A percentile compares a stretch with the other conserved stretches of the same genome.
Conservation (phyloP, 2,329 filamentous ascomycete species). For the Alternaria triticimaculans region DNA sequence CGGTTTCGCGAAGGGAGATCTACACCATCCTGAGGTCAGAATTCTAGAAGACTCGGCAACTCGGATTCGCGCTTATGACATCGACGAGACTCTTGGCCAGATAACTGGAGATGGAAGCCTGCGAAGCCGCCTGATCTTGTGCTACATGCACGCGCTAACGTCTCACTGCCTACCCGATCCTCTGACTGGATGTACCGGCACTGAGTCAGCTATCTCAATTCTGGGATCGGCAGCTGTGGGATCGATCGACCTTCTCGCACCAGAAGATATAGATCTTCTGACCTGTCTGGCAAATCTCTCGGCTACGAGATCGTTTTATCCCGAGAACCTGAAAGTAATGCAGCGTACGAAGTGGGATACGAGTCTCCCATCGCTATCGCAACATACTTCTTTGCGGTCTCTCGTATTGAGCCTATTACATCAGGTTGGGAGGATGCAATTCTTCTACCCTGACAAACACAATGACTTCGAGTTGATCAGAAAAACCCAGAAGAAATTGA, state of each 20-base stretch:
- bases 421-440: slow-evolving; percentile 19
- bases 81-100: slow-evolving; percentile 60
- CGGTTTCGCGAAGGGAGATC: not conserved
- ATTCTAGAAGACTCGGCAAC: slow-evolving; percentile 19
- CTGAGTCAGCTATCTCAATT: slow-evolving; percentile 60
- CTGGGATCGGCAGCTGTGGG: slow-evolving; percentile 57
- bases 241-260: slow-evolving; percentile 54
- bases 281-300: slow-evolving; percentile 38
- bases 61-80: slow-evolving; percentile 53
- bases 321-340: slow-evolving; percentile 49
- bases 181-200: slow-evolving; percentile 59
- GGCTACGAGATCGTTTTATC: slow-evolving; percentile 54
- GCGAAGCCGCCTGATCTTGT: slow-evolving; percentile 59
- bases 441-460: slow-evolving; percentile 20
- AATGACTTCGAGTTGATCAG: slow-evolving; percentile 3
- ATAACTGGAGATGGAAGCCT: slow-evolving; percentile 60
- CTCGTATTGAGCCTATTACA: slow-evolving; percentile 33
- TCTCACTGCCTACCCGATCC: slow-evolving; percentile 60
- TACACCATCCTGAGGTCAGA: slow-evolving; percentile 20
- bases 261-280: slow-evolving; percentile 27
- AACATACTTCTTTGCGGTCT: slow-evolving; percentile 30
- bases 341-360: slow-evolving; percentile 55
- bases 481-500: not conserved
- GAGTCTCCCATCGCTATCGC: slow-evolving; percentile 46
- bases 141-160: slow-evolving; percentile 62